Evolutionary conservation across 2,329 filamentous ascomycete genomes (phyloP).

Genomic region (Aureobasidium sp.): DNA sequence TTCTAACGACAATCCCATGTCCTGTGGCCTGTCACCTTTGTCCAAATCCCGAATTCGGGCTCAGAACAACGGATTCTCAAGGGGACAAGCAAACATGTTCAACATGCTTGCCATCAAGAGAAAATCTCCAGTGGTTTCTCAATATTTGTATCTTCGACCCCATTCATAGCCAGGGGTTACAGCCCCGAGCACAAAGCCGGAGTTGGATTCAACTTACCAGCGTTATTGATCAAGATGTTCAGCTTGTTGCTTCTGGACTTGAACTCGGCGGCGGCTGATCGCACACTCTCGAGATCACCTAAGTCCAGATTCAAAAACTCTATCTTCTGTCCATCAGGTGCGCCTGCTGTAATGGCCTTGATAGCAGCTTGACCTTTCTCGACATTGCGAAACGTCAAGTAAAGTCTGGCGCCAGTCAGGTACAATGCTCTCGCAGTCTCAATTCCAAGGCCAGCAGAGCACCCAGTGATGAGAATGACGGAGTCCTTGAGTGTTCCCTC

Average conservation of each 20-base stretch:
- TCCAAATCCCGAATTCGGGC: too few relatives aligned
- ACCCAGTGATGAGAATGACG: conserved; percentile 39
- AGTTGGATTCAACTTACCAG: conserved; percentile 13
- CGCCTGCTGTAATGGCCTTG: conserved; percentile 21
- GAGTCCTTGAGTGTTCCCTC: conserved; percentile 31
- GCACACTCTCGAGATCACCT: conserved; percentile 28
- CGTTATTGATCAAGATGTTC: conserved; percentile 32
- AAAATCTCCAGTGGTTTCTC: too few relatives aligned
- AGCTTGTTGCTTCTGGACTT: conserved; percentile 28
- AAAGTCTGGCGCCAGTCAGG: conserved; percentile 40
- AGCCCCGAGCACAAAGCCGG: too few relatives aligned
- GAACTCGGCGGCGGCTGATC: conserved; percentile 28
- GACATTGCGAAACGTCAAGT: conserved; percentile 38
- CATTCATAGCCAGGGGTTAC: too few relatives aligned
- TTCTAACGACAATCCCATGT: not conserved
- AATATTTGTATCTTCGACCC: too few relatives aligned
- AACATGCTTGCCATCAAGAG: too few relatives aligned
- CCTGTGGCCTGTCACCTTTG: too few relatives aligned
- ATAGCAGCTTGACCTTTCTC: conserved; percentile 32
- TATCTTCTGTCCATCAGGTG: conserved; percentile 15
- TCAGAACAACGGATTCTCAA: too few relatives aligned
- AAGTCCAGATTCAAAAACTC: conserved; percentile 27
- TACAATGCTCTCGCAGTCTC: conserved; percentile 41
- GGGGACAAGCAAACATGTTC: too few relatives aligned
- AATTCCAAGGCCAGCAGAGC: conserved; percentile 38